Conservation (phyloP, 1,284 basidiomycete species). For the Pseudozyma tsukubaensis region DNA sequence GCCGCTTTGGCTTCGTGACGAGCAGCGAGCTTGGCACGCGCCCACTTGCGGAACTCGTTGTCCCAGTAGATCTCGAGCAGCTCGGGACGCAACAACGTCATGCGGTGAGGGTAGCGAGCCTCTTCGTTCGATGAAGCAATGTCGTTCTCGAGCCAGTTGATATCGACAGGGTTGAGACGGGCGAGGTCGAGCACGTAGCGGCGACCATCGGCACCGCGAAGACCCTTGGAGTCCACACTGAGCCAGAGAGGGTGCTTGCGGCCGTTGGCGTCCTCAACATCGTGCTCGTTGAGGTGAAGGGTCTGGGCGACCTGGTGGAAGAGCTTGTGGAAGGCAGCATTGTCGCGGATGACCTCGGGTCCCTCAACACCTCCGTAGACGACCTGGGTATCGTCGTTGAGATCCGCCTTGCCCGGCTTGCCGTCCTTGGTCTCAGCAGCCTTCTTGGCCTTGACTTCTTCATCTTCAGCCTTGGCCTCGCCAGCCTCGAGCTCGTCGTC, state of each 20-base stretch:
- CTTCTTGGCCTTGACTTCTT: conserved; percentile 36
- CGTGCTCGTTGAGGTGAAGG: conserved; percentile 72
- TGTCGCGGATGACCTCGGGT: conserved; percentile 68
- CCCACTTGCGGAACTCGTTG: conserved; percentile 72
- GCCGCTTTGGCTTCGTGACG: conserved; percentile 45
- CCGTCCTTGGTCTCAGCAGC: conserved; percentile 80
- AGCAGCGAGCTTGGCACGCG: conserved; percentile 70
- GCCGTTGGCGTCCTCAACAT: conserved; percentile 71
- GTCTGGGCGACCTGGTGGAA: conserved; percentile 72
- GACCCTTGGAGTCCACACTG: conserved; percentile 74
- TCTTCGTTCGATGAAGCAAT: conserved; percentile 41
- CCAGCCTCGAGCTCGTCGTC: conserved; percentile 45
- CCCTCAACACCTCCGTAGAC: conserved; percentile 74
- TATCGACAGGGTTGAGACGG: conserved; percentile 72
- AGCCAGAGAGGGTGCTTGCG: conserved; percentile 72
- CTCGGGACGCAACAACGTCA: conserved; percentile 74
- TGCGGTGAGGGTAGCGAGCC: conserved; percentile 72
- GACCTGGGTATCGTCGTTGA: conserved; percentile 68
- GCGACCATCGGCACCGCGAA: conserved; percentile 73
- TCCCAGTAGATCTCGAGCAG: conserved; percentile 73
- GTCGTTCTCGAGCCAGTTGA: conserved; percentile 74
- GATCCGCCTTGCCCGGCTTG: conserved; percentile 73
- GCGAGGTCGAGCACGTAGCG: conserved; percentile 74
- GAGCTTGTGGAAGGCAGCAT: conserved; percentile 72
- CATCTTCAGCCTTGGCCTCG: conserved; percentile 41